A percentile compares a stretch with the other conserved stretches of the same genome.
phyloP scores from a whole-genome alignment of 768 basidiomycete genomes.

The Podaxis sp. region DNA sequence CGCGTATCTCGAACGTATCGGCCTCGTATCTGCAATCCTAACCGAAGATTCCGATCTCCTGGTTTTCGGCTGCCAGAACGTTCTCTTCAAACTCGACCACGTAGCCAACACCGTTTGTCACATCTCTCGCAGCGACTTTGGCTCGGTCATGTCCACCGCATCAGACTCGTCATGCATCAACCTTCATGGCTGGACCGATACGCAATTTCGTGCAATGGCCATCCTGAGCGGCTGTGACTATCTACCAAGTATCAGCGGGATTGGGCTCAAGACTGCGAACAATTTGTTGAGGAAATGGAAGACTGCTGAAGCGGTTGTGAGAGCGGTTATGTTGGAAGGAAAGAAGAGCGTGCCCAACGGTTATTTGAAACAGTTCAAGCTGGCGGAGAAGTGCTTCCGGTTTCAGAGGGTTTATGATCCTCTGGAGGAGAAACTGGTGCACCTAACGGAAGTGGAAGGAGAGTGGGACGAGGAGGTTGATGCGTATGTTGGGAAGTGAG shows the following conservation, averaged over 20 bases:
- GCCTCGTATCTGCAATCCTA: slow-evolving; percentile 86
- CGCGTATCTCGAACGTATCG: slow-evolving; percentile 82
- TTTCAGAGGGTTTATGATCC: slow-evolving; percentile 95
- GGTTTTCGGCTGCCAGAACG: slow-evolving; percentile 92
- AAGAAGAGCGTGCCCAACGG: slow-evolving; percentile 76
- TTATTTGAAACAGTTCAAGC: slow-evolving; percentile 72
- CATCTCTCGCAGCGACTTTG: slow-evolving; percentile 71
- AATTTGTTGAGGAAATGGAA: slow-evolving; percentile 79
- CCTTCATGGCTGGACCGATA: slow-evolving; percentile 85
- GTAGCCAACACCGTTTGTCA: slow-evolving; percentile 61
- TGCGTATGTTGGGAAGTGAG: slow-evolving; percentile 71
- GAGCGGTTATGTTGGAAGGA: slow-evolving; percentile 75
- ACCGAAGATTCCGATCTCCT: slow-evolving; percentile 98
- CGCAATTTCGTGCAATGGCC: slow-evolving; percentile 90
- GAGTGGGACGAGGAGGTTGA: slow-evolving; percentile 63
- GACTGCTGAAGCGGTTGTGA: slow-evolving; percentile 81
- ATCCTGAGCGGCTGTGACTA: slow-evolving; percentile 94
- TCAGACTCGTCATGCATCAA: slow-evolving; percentile 63
- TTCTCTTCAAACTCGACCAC: slow-evolving; percentile 91
- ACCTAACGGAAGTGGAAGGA: slow-evolving; percentile 63
- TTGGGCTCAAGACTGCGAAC: slow-evolving; percentile 94
- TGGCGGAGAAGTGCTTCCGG: slow-evolving; percentile 90
- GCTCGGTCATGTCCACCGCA: slow-evolving; percentile 45
- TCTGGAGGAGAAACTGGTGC: slow-evolving; percentile 56
- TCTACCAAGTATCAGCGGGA: slow-evolving; percentile 83